These are phyloP conservation scores for Linnemannia exigua DNA, from an alignment of 192 early-diverging fungal genomes.

Conservation along the genomic window DNA sequence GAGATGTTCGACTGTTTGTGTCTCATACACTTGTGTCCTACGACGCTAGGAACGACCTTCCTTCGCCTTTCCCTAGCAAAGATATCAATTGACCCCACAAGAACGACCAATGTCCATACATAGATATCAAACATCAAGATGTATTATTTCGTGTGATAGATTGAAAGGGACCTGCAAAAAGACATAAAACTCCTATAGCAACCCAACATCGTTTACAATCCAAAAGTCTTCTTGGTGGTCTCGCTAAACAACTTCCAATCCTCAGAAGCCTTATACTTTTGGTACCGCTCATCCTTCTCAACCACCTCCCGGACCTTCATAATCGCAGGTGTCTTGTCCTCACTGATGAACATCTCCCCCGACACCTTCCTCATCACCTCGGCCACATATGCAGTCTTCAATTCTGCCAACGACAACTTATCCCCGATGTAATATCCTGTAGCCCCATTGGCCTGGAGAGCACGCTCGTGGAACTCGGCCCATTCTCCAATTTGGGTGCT, in stretches of 20 bases:
- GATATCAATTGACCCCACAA: too few species aligned
- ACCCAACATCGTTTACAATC: too few species aligned
- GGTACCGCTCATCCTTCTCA: not conserved
- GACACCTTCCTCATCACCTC: not conserved
- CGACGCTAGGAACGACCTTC: too few species aligned
- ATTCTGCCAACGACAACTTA: constrained; percentile 1
- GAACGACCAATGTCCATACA: too few species aligned
- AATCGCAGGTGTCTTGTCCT: not conserved
- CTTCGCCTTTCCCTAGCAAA: too few species aligned
- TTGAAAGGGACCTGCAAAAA: too few species aligned
- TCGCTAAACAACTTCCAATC: not conserved
- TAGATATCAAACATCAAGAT: too few species aligned
- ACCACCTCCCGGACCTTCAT: not conserved
- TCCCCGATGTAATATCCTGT: constrained; percentile 66
- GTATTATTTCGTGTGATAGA: not conserved
- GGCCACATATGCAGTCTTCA: not conserved
- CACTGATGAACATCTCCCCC: not conserved
- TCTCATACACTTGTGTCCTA: too few species aligned
- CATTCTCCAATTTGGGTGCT: constrained; percentile 19
- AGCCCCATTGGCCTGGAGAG: constrained; percentile 64
- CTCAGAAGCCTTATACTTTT: not conserved
- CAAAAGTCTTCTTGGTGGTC: not conserved
- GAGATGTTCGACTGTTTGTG: too few species aligned
- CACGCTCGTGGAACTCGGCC: constrained; percentile 49
- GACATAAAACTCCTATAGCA: too few species aligned